Evolutionary conservation across 129 eudicot species (phyloP).

Genomic region (Silybum marianum): DNA sequence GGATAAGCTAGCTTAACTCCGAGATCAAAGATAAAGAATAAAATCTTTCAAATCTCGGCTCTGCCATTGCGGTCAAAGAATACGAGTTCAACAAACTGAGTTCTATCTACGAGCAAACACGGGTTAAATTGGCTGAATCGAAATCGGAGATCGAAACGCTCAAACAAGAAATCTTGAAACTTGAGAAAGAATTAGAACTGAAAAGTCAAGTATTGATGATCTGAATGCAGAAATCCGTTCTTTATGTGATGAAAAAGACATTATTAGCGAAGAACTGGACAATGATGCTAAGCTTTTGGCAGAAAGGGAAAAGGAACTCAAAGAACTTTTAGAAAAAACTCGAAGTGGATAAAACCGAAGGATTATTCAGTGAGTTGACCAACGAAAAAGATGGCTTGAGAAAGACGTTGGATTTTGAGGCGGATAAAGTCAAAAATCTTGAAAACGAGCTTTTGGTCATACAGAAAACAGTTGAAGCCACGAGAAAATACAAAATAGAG

Average conservation of each 20-base stretch:
- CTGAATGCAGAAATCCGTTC: constrained; percentile 51
- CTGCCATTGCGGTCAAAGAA: constrained; percentile 58
- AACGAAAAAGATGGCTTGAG: constrained; percentile 56
- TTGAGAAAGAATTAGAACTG: constrained; percentile 50
- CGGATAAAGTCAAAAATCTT: constrained; percentile 40
- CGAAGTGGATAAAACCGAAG: constrained; percentile 44
- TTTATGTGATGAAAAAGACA: constrained; percentile 47
- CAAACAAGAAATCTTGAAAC: constrained; percentile 43
- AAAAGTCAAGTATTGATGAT: constrained; percentile 44
- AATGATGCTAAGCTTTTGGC: constrained; percentile 61
- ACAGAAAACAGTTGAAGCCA: constrained; percentile 36
- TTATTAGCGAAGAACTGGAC: constrained; percentile 44
- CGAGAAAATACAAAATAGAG: constrained; percentile 17
- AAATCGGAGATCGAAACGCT: constrained; percentile 48
- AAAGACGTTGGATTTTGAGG: constrained; percentile 47
- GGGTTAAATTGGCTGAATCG: constrained; percentile 42
- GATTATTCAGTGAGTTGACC: constrained; percentile 42
- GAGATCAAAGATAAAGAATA: constrained; percentile 77
- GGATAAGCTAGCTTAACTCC: constrained; percentile 47
- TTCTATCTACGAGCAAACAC: constrained; percentile 47
- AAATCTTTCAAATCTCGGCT: constrained; percentile 36
- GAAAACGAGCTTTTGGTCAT: constrained; percentile 49
- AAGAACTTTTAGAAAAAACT: constrained; percentile 53
- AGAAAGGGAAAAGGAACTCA: constrained; percentile 47
- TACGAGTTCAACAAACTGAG: constrained; percentile 47